phyloP scores from a whole-genome alignment of 2,329 filamentous ascomycete genomes.

The Metarhizium humberi region DNA sequence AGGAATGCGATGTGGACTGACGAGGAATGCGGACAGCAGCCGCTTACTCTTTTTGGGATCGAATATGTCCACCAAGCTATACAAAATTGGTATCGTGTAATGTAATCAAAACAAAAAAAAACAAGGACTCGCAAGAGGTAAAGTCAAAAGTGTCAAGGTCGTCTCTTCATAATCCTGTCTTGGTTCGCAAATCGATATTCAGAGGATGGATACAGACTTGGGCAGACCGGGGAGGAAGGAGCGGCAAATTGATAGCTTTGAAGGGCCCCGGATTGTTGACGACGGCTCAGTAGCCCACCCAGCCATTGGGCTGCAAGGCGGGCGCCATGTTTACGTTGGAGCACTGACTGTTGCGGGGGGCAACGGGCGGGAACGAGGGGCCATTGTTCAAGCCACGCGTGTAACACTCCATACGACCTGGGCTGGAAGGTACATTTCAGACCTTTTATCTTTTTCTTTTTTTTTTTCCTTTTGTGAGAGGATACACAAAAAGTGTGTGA shows the following conservation, averaged over 20 bases:
- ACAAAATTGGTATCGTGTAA: not conserved
- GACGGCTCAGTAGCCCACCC: not conserved
- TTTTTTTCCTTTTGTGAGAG: too few relatives aligned
- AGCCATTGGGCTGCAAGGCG: constrained; percentile 3
- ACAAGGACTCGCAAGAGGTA: not conserved
- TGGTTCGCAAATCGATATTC: not conserved
- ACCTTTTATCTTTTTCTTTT: not conserved
- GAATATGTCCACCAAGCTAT: not conserved
- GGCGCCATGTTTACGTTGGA: constrained; percentile 4
- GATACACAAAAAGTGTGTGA: too few relatives aligned
- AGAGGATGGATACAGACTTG: not conserved
- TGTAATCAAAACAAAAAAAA: not conserved
- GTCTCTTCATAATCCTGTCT: constrained; percentile 5
- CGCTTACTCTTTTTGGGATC: constrained; percentile 15
- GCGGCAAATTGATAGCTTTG: not conserved
- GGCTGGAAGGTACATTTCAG: not conserved
- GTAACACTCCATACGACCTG: not conserved
- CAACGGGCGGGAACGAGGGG: constrained; percentile 7
- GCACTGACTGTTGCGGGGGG: constrained; percentile 6
- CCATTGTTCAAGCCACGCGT: not conserved
- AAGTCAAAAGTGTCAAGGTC: not conserved
- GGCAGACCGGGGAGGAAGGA: not conserved
- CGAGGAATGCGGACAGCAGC: constrained; percentile 24
- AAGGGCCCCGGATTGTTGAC: constrained; percentile 4
- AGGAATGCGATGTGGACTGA: constrained; percentile 18